Percentiles rank a stretch among this genome's conserved stretches.
Evolutionary conservation across 2,329 filamentous ascomycete species (phyloP).

Genomic region (Apiospora arundinis): DNA sequence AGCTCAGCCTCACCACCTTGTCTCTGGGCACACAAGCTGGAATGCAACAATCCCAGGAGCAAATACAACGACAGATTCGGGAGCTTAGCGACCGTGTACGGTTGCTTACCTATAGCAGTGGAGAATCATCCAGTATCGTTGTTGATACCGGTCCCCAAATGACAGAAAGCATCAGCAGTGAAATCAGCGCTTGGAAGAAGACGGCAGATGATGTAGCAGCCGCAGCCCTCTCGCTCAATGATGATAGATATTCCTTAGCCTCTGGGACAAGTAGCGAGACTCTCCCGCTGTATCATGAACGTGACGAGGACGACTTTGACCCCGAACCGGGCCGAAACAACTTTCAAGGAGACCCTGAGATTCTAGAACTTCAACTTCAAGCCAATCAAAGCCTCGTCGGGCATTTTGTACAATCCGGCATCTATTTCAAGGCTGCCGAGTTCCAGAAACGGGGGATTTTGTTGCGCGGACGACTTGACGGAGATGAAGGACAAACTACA

Average conservation of each 20-base stretch:
- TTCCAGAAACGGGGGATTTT: conserved; percentile 36
- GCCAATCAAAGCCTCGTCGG: conserved; percentile 35
- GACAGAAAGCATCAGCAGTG: conserved; percentile 29
- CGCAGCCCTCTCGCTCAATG: conserved; percentile 32
- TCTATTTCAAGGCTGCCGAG: conserved; percentile 34
- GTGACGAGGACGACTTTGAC: conserved; percentile 34
- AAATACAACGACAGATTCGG: conserved; percentile 35
- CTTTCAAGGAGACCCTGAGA: conserved; percentile 29
- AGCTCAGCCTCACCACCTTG: conserved; percentile 37
- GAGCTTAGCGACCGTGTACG: conserved; percentile 34
- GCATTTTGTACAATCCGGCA: conserved; percentile 30
- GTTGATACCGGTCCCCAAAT: conserved; percentile 17
- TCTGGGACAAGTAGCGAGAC: conserved; percentile 26
- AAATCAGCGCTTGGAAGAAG: conserved; percentile 35
- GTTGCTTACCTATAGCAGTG: conserved; percentile 11
- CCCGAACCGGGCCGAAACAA: conserved; percentile 34
- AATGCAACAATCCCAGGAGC: conserved; percentile 35
- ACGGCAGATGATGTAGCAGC: conserved; percentile 37
- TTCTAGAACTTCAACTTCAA: conserved; percentile 31
- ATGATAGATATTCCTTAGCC: conserved; percentile 22
- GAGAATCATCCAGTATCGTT: background rate
- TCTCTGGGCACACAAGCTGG: conserved; percentile 34
- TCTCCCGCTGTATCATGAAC: conserved; percentile 20
- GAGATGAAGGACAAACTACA: conserved; percentile 20
- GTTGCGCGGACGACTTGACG: conserved; percentile 30